Evolutionary conservation across 2,329 filamentous ascomycete genomes (phyloP).

Genomic region (Cylindrodendrum hubeiense): DNA sequence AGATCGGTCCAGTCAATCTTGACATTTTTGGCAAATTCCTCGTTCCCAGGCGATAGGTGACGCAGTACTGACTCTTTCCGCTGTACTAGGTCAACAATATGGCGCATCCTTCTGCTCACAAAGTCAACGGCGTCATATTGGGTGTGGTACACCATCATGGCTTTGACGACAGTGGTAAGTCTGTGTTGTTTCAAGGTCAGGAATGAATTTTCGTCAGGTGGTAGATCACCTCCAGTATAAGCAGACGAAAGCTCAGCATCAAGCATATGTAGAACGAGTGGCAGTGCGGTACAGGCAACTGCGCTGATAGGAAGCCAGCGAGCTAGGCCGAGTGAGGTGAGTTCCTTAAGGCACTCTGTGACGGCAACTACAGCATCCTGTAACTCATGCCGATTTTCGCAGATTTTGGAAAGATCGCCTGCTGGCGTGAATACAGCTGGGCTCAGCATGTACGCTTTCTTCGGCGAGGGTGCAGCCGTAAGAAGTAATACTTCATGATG

Average conservation of each 20-base stretch:
- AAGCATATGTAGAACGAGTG: background rate
- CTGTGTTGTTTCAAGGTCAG: no score
- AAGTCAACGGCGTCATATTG: background rate
- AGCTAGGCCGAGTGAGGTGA: background rate
- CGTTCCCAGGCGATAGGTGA: background rate
- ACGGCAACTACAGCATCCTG: background rate
- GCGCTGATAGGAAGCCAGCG: background rate
- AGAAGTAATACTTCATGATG: constrained; percentile 17
- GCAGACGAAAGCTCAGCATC: background rate
- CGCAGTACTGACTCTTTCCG: no score
- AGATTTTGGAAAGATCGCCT: background rate
- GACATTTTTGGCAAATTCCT: background rate
- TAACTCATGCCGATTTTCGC: background rate
- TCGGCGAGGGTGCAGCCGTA: background rate
- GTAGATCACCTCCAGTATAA: background rate
- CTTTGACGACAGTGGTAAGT: background rate
- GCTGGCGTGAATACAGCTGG: background rate
- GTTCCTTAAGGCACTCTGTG: background rate
- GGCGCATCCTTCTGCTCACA: background rate
- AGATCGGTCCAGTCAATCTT: background rate
- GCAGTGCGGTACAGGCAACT: background rate
- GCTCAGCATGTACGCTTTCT: no score
- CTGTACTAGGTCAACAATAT: background rate
- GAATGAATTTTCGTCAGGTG: background rate
- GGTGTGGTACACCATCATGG: background rate